A percentile compares a stretch with the other conserved stretches of the same genome.
Conservation (phyloP, 306 rosid species). For the Heteromeles arbutifolia region DNA sequence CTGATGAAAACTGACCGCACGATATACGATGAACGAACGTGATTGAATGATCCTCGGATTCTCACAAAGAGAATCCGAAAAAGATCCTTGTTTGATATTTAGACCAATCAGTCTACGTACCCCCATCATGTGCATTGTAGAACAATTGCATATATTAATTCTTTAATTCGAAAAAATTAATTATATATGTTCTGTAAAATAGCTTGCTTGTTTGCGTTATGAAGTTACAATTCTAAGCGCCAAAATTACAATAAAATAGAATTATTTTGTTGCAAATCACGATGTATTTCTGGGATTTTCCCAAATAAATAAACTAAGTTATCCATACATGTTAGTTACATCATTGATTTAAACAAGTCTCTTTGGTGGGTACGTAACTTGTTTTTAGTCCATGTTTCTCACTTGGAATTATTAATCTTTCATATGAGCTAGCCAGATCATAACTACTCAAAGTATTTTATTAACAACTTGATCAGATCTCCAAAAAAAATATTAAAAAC, state of each 20-base stretch:
- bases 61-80: too few relatives aligned
- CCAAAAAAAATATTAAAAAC: not conserved
- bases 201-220: not conserved
- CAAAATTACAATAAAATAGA: not conserved
- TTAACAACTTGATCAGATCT: not conserved
- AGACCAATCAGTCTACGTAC: not conserved
- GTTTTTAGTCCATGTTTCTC: not conserved
- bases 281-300: not conserved
- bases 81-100: not conserved
- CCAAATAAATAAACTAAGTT: not conserved
- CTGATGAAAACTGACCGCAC: accelerated
- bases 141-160: not conserved
- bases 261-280: not conserved
- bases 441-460: not conserved
- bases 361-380: not conserved
- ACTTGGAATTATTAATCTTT: not conserved
- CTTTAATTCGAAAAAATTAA: not conserved
- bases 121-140: not conserved
- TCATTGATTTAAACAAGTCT: not conserved
- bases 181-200: not conserved
- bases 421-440: not conserved
- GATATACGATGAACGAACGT: too few relatives aligned
- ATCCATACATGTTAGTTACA: slow-evolving; percentile 15
- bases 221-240: not conserved
- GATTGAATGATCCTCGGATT: accelerated